Evolutionary conservation across 768 basidiomycete genomes (phyloP), one percentile per base, ranked within the genome.

Genomic region (Pisolithus tinctorius): DNA sequence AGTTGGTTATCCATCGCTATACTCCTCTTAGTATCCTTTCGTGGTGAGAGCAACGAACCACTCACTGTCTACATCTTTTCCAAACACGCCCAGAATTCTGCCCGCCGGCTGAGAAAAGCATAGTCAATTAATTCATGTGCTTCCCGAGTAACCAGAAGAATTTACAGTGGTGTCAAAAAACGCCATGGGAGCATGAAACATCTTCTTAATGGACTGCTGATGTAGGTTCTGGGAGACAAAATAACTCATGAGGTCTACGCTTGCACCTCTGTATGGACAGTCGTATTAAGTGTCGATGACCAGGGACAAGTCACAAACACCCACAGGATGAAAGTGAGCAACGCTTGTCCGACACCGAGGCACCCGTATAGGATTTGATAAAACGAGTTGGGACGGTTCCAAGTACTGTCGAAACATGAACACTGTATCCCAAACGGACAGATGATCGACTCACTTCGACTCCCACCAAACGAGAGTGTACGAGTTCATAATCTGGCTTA

Each of bases 391-490:
- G 77, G 62, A 8, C 68, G 69, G 44, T 75, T 43, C 61, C 75
- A 82, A 34, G 68, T 69, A 59, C 75, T 82, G 47, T 25, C 17
- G 23, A 10, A 17, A 42, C 16, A 16, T 3, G 43, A 7, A 42
- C 31, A 27, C 26, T 45, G 30, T n/a, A 29, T 17, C 7, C 40
- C n/a, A 44, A 44, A 45, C 27, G 26, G 45, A 3, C 6, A 3
- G 38, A 27, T 31, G 48, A 40, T 34, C 23, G 26, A 68, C 75
- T 48, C 43, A 81, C 80, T 83, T 74, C 40, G 69, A 72, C 61
- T 86, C 77, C 86, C 86, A 85, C 79, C 81, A 87, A 16, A 86
- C 80, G 14, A 88, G 69, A 44, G 81, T 82, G 54, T 86, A 85
- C 49, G 79, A 77, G 56, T 80, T 84, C 57, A 83, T 63, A 47